Conservation (phyloP, 305 asterid genomes). For the Lippia alba region DNA sequence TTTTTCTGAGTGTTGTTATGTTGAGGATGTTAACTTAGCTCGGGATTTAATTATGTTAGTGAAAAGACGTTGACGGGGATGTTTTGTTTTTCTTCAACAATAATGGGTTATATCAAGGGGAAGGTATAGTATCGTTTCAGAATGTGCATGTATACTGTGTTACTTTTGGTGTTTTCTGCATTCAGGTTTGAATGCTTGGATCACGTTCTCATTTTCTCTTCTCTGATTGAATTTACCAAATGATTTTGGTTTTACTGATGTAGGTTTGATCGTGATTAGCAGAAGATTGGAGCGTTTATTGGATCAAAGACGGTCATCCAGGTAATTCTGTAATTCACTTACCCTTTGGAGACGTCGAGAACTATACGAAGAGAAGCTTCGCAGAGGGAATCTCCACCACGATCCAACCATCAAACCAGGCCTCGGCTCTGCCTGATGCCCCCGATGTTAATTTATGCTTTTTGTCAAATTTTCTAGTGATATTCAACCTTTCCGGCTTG, state of each 20-base stretch:
- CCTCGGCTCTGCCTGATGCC: too few species aligned
- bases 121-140: not conserved
- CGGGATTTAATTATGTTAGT: not conserved
- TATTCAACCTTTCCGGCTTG: too few species aligned
- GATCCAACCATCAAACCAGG: too few species aligned
- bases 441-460: too few species aligned
- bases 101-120: not conserved
- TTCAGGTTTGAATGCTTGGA: not conserved
- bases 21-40: too few species aligned
- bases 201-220: not conserved
- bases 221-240: not conserved
- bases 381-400: too few species aligned
- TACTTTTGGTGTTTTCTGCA: not conserved
- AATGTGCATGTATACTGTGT: not conserved
- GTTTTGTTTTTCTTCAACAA: not conserved
- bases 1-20: too few species aligned
- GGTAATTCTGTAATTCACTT: slow-evolving; percentile 45
- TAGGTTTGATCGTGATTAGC: slow-evolving; percentile 96
- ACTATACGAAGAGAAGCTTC: too few species aligned
- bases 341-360: too few species aligned
- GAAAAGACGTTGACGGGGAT: not conserved
- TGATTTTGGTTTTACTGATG: slow-evolving; percentile 2
- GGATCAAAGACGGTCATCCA: slow-evolving; percentile 95
- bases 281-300: slow-evolving; percentile 91
- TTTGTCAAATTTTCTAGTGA: too few species aligned